Percentiles rank a stretch among this genome's conserved stretches.
These are phyloP conservation scores for Candida jianshihensis DNA, from an alignment of 805 yeast species.

Conservation along the genomic window DNA sequence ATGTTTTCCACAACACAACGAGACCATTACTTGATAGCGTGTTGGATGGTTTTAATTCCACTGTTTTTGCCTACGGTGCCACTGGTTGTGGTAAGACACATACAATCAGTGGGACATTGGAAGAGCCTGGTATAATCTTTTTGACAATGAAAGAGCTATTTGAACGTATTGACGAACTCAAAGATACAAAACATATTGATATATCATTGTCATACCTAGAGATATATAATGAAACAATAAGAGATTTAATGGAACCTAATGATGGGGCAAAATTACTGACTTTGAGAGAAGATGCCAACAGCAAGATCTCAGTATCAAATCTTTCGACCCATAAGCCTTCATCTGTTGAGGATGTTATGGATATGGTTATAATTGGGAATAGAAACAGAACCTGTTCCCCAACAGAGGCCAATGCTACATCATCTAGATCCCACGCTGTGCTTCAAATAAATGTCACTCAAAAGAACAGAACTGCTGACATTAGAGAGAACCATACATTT, in stretches of 20 bases:
- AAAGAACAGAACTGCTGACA: conserved; percentile 50
- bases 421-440: conserved; percentile 92
- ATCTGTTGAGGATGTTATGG: conserved; percentile 70
- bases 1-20: conserved; percentile 62
- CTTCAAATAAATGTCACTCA: conserved; percentile 71
- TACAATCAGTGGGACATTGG: conserved; percentile 73
- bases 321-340: conserved; percentile 55
- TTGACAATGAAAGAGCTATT: conserved; percentile 74
- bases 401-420: conserved; percentile 85
- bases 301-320: conserved; percentile 64
- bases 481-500: conserved; percentile 60
- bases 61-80: conserved; percentile 94
- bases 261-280: conserved; percentile 39
- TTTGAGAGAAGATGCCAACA: conserved; percentile 65
- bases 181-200: conserved; percentile 51
- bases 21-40: conserved; percentile 66
- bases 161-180: conserved; percentile 45
- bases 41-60: conserved; percentile 81
- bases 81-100: conserved; percentile 98
- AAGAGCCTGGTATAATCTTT: conserved; percentile 73
- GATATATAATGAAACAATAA: conserved; percentile 84
- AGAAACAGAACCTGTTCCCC: conserved; percentile 74
- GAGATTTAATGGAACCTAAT: conserved; percentile 66
- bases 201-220: conserved; percentile 71
- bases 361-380: conserved; percentile 66